These are phyloP conservation scores for Themeda triandra DNA, from an alignment of 176 grass and related monocot species.

Conservation along the genomic window DNA sequence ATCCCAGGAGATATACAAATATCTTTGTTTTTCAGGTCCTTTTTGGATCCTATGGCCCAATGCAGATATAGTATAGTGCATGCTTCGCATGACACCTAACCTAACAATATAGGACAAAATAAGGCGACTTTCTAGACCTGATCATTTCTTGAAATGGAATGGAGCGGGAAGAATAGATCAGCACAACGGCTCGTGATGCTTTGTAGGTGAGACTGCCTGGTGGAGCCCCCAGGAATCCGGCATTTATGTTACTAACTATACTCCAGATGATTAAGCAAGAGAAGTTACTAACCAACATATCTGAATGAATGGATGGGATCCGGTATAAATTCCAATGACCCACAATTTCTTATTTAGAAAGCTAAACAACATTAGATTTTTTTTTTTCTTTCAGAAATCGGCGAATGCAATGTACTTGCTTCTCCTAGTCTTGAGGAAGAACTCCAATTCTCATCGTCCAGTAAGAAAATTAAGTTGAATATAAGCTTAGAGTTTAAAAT, in stretches of 20 bases:
- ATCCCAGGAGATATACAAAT: neutral
- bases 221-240: neutral
- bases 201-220: neutral
- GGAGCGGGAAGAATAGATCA: neutral
- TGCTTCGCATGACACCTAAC: neutral
- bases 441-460: no score
- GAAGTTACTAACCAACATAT: neutral
- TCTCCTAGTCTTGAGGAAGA: neutral
- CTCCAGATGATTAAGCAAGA: neutral
- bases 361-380: neutral
- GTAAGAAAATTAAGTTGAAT: neutral
- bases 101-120: conserved; percentile 5
- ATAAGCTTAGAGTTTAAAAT: neutral
- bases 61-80: neutral
- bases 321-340: neutral
- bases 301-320: neutral
- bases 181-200: neutral
- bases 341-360: neutral
- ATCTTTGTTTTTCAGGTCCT: neutral
- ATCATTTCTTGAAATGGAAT: conserved; percentile 15
- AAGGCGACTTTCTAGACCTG: neutral
- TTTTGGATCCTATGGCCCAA: neutral
- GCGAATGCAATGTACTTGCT: neutral
- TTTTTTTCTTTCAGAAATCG: neutral
- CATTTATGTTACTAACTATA: neutral